Conservation (phyloP, 768 basidiomycete genomes). For the Tylopilus felleus region DNA sequence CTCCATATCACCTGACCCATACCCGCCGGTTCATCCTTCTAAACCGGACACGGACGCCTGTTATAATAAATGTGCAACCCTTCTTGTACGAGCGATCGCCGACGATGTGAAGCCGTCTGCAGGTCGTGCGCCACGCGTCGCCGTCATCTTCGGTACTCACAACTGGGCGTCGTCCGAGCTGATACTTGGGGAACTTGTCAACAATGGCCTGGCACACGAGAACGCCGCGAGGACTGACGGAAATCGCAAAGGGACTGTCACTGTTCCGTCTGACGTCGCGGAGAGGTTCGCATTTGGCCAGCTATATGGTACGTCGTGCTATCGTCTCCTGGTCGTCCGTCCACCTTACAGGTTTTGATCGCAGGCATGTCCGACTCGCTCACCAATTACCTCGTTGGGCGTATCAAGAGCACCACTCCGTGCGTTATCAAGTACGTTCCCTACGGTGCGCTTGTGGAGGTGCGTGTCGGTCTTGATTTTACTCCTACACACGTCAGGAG, state of each 20-base stretch:
- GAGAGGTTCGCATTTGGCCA: slow-evolving; percentile 76
- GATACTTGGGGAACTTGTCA: slow-evolving; percentile 59
- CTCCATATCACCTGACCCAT: slow-evolving; percentile 55
- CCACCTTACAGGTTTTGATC: neutral
- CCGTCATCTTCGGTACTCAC: slow-evolving; percentile 84
- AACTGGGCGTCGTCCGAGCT: slow-evolving; percentile 67
- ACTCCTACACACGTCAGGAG: neutral
- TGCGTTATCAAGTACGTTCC: slow-evolving; percentile 84
- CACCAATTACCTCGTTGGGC: neutral
- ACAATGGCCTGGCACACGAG: slow-evolving; percentile 44
- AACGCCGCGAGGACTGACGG: slow-evolving; percentile 9
- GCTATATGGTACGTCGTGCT: slow-evolving; percentile 61
- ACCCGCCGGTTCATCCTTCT: slow-evolving; percentile 64
- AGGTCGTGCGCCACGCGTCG: slow-evolving; percentile 36
- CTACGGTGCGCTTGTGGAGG: slow-evolving; percentile 69
- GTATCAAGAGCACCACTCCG: neutral
- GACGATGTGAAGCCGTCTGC: slow-evolving; percentile 41
- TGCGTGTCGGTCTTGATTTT: slow-evolving; percentile 20
- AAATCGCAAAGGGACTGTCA: slow-evolving; percentile 30
- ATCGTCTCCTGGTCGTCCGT: neutral
- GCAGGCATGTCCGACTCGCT: slow-evolving; percentile 63
- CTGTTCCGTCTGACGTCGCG: slow-evolving; percentile 51
- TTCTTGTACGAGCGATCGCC: slow-evolving; percentile 55
- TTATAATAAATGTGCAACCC: slow-evolving; percentile 59
- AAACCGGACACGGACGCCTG: slow-evolving; percentile 73